Percentiles rank a stretch among this genome's conserved stretches.
Conservation (phyloP, 208 protist genomes). For the Lotmaria passim region DNA sequence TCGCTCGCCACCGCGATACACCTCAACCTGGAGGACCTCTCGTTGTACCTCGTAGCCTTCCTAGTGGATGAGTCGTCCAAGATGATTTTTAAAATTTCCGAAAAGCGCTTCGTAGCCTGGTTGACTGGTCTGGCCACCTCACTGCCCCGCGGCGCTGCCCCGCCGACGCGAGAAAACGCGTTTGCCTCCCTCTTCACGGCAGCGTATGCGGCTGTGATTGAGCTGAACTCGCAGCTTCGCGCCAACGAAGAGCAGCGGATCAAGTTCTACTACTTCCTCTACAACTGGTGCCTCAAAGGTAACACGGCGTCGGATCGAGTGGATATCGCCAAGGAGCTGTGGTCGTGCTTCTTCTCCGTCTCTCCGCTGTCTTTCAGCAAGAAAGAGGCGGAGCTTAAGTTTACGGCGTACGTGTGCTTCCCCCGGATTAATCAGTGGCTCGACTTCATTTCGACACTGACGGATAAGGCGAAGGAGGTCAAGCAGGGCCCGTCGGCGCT, state of each 20-base stretch:
- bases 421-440: conserved; percentile 56
- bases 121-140: conserved; percentile 23
- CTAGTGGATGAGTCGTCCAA: conserved; percentile 35
- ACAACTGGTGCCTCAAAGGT: conserved; percentile 49
- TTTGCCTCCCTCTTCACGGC: conserved; percentile 40
- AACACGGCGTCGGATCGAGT: conserved; percentile 36
- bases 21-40: conserved; percentile 63
- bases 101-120: conserved; percentile 53
- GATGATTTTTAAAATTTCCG: conserved; percentile 43
- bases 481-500: conserved; percentile 22
- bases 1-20: conserved; percentile 45
- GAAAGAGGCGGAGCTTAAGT: conserved; percentile 25
- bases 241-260: conserved; percentile 30
- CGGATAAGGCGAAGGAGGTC: conserved; percentile 13
- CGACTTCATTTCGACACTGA: conserved; percentile 42
- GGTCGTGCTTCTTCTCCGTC: conserved; percentile 62
- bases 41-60: conserved; percentile 72
- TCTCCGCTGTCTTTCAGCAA: conserved; percentile 26
- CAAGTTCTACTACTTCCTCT: conserved; percentile 68
- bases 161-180: conserved; percentile 18
- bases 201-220: conserved; percentile 29
- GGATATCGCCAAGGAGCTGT: conserved; percentile 68
- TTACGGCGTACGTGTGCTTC: conserved; percentile 58
- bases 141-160: conserved; percentile 17
- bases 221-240: conserved; percentile 34